A percentile compares a stretch with the other conserved stretches of the same genome.
Evolutionary conservation across 202 grass and related monocot species (phyloP).

Genomic region (Digitaria exilis): DNA sequence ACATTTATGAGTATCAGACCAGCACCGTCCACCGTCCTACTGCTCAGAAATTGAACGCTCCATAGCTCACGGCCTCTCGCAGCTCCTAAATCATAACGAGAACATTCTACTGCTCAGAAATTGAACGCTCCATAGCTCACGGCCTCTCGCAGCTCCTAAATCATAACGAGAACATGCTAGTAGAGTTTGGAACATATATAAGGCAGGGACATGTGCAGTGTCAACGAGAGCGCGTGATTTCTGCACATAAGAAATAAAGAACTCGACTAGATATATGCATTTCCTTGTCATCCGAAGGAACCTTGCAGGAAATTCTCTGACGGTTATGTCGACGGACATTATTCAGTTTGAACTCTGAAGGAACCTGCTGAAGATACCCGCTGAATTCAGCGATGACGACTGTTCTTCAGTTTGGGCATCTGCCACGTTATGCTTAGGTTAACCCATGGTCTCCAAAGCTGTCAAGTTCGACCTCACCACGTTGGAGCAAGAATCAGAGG

Average conservation of each 20-base stretch:
- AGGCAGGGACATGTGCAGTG: neutral
- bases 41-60: too few species aligned
- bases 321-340: neutral
- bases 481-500: neutral
- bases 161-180: neutral
- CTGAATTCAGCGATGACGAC: neutral
- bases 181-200: neutral
- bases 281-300: neutral
- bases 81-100: neutral
- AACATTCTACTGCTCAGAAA: too few species aligned
- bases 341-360: neutral
- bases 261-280: neutral
- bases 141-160: neutral
- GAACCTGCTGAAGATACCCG: neutral
- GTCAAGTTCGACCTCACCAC: neutral
- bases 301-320: neutral
- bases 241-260: neutral
- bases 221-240: neutral
- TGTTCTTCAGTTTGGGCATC: neutral
- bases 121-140: too few species aligned
- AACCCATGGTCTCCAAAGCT: neutral
- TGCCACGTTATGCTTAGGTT: neutral
- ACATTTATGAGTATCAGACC: too few species aligned
- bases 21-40: too few species aligned
- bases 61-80: neutral